Evolutionary conservation across 371 early-diverging fungal species (phyloP), one percentile per base, ranked within the genome.

Genomic region (Choanephora cucurbitarum): DNA sequence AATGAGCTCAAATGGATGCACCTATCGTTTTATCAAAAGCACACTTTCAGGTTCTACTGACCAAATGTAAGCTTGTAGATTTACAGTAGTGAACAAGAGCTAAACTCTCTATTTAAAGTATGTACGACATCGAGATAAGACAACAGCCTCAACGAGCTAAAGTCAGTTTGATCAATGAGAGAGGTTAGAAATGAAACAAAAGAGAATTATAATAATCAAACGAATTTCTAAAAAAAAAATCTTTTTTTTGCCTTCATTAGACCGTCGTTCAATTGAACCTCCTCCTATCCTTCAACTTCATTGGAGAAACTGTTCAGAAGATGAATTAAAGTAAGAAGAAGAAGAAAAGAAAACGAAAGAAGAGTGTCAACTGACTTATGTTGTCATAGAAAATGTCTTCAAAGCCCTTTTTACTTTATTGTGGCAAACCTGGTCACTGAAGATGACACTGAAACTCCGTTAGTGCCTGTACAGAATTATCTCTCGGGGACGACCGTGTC

Each of bases 401-500:
- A 79, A 44, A 79, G 76, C 52, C 79, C 79, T 10, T 79, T 75
- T 45, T 75, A 75, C 43, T 79, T 70, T 45, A 58, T 67, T 49
- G 69, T 73, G 33, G 79, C 71, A 22, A 75, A 73, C 39, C 48
- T 79, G 22, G 69, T 76, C 24, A 54, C 49, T 22, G 65, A 61
- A 33, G 44, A 65, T 43, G 52, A 50, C n/a, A 39, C 52, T 22
- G 53, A 45, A 11, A 58, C 45, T 19, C 51, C 53, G 6, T 32
- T 58, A 17, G 24, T 66, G 51, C 60, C 70, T 2, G 42, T 55
- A 2, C 57, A 62, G 42, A 51, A 66, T 13, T 66, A 66, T 50
- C 45, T 70, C 15, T 58, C 63, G 23, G 96, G 96, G 11, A 87
- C 91, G 5, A 85, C 90, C 39, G 94, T 92, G 10, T 92, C 92